Evolutionary conservation across 148 eudicot species (phyloP), one percentile per base, ranked within the genome.

Genomic region (Polygonum maritimum): DNA sequence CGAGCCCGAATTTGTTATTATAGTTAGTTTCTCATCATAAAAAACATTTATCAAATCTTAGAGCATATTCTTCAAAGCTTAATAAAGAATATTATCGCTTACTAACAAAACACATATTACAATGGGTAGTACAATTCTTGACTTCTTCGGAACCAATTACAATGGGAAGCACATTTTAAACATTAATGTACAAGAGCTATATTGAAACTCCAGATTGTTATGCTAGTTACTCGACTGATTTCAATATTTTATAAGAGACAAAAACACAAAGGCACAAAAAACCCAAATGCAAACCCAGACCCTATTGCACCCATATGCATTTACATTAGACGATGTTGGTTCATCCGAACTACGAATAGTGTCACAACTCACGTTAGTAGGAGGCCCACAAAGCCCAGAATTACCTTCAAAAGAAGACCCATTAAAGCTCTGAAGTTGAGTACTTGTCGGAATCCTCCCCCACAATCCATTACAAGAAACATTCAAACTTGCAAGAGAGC

Each of bases 391-490:
- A 33, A 73, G 57, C 33, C 57, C 3, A n/a, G 36, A 10, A 39
- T 73, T 73, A 18, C 39, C 75, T 45, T 45, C 57, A 12, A 47
- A 47, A n/a, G 39, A 12, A 40, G 54, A 47, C 18, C 22, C 39
- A 18, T 49, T 39, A 47, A 73, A 73, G 57, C 57, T 73, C 39
- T 48, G 57, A 36, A 48, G 35, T 18, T 48, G 75, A 14, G 75
- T 73, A 16, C 57, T 49, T 4, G 26, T 41, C 2, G 15, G 75
- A 73, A 45, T 48, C 39, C 14, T 26, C 35, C 54, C 16, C 16
- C 7, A 31, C 7, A 73, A 15, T 9, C 10, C 47, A 6, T 44
- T 72, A 45, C 45, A 71, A 39, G 74, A 71, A 31, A 71, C 47
- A 22, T 71, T 47, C 49, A 41, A 40, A 21, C 14, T 40, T 11